Conservation (phyloP, 805 yeast species). For the Kockiozyma suomiensis region DNA sequence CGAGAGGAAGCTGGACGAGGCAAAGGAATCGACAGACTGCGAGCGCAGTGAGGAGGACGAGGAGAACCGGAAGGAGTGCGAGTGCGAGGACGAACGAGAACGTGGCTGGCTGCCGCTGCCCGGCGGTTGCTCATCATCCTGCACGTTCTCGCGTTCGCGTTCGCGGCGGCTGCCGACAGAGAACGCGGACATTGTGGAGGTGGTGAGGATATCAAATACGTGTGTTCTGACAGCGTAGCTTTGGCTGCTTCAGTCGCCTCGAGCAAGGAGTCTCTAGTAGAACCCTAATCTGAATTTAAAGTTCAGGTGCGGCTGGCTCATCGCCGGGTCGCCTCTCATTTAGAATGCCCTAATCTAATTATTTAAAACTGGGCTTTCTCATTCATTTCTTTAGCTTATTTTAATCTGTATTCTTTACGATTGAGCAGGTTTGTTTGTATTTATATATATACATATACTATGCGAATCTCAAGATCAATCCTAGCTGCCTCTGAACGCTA, state of each 20-base stretch:
- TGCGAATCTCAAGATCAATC: not conserved
- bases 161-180: not conserved
- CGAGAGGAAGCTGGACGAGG: constrained; percentile 18
- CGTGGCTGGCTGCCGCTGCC: not conserved
- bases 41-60: constrained; percentile 21
- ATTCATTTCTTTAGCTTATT: too few relatives aligned
- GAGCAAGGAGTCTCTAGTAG: not conserved
- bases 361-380: too few relatives aligned
- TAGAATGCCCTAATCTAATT: too few relatives aligned
- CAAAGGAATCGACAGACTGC: constrained; percentile 21
- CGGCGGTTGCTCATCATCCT: not conserved
- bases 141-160: not conserved
- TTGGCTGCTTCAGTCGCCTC: not conserved
- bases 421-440: too few relatives aligned
- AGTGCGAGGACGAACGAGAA: constrained; percentile 23
- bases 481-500: constrained; percentile 6
- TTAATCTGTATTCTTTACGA: too few relatives aligned
- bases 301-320: too few relatives aligned
- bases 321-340: too few relatives aligned
- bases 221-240: not conserved
- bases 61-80: constrained; percentile 11
- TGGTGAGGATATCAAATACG: not conserved
- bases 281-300: too few relatives aligned
- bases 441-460: not conserved
- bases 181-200: constrained; percentile 1